Conservation (phyloP, 1,284 basidiomycete genomes). For the Malassezia brasiliensis region DNA sequence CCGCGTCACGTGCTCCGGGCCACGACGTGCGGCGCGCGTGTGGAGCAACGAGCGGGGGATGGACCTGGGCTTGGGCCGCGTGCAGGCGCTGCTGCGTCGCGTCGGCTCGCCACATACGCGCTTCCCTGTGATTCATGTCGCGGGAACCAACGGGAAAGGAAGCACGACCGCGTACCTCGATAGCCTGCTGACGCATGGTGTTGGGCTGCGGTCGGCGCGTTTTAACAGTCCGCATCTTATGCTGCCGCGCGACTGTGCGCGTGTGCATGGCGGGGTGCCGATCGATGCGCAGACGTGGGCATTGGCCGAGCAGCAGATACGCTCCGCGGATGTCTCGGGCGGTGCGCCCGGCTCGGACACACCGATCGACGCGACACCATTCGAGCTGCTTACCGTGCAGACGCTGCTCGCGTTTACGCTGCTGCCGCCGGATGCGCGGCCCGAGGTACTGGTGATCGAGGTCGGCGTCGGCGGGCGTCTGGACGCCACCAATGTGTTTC, state of each 20-base stretch:
- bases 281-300: constrained; percentile 56
- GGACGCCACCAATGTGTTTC: constrained; percentile 81
- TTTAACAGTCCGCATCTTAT: constrained; percentile 91
- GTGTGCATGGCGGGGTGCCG: constrained; percentile 56
- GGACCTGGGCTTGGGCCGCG: constrained; percentile 66
- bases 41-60: constrained; percentile 50
- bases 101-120: constrained; percentile 57
- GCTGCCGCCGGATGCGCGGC: constrained; percentile 42
- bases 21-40: neutral
- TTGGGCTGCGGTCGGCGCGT: constrained; percentile 60
- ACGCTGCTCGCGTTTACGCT: constrained; percentile 35
- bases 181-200: constrained; percentile 58
- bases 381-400: constrained; percentile 52
- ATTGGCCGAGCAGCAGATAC: constrained; percentile 54
- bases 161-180: constrained; percentile 75
- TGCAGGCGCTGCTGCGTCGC: constrained; percentile 56
- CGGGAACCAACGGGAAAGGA: constrained; percentile 96
- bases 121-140: constrained; percentile 79
- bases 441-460: constrained; percentile 80
- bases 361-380: constrained; percentile 30
- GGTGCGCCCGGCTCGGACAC: constrained; percentile 14
- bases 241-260: constrained; percentile 66
- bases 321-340: constrained; percentile 56
- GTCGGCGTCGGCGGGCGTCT: constrained; percentile 86
- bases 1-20: neutral